Evolutionary conservation across 1,284 basidiomycete species (phyloP), one percentile per base, ranked within the genome.

Genomic region (Irpex rosettiformis): DNA sequence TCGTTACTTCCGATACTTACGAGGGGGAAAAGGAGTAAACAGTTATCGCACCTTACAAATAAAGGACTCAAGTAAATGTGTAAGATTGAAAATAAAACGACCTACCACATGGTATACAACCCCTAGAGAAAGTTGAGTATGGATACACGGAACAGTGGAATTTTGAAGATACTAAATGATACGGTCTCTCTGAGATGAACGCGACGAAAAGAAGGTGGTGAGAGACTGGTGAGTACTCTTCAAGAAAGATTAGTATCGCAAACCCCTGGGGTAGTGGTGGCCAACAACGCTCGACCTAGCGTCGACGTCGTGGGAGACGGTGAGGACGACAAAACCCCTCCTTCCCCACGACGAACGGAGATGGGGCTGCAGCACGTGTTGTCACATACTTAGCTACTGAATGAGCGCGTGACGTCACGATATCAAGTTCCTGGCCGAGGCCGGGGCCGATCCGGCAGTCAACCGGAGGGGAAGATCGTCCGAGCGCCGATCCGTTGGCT

Each of bases 31-130:
- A 88, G 72, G 59, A 88, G 79, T 61, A 86, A 76, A 73, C 85
- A 88, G 72, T 87, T 86, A 75, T 87, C 85, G 77, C 85, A 88
- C 85, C 85, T 88, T 62, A 29, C 60, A 49, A 58, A 28, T 25
- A 11, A 45, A 4, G 11, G 55, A 51, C 43, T 24, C 16, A 52
- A 52, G 21, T 57, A 33, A 42, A 43, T 47, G 7, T 2, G 40
- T 25, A 48, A 37, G 24, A 52, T 4, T 4, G 30, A 7, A 13
- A 11, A 27, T 43, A 33, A 25, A 59, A 24, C 8, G 10, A 54
- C 69, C 45, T 47, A 70, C 69, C 69, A 70, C 68, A 70, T 69
- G 60, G 63, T 68, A 47, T 27, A 51, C 13, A 51, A 27, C 27
- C 48, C 24, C 27, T 51, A 51, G 22, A 10, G 16, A 51, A 22